Conservation (phyloP, 2,329 filamentous ascomycete genomes). For the Aspergillus sp. region DNA sequence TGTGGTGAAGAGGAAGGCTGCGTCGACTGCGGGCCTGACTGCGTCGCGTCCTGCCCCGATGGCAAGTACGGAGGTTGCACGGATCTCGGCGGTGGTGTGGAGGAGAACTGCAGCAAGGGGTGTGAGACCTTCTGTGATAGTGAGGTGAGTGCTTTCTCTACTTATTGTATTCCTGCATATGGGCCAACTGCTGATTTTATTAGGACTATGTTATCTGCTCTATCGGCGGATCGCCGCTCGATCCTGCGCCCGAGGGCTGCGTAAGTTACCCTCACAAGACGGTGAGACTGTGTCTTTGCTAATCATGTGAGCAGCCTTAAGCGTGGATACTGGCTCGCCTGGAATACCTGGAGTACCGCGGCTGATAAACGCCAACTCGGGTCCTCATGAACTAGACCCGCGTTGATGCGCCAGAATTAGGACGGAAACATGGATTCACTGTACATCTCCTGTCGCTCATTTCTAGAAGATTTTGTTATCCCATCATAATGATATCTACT, state of each 20-base stretch:
- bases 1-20: neutral
- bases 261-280: neutral
- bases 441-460: too few relatives aligned
- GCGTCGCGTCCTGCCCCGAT: neutral
- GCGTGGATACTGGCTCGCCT: too few relatives aligned
- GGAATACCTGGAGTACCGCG: too few relatives aligned
- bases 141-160: neutral
- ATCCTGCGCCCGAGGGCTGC: neutral
- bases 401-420: too few relatives aligned
- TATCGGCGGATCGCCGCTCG: neutral
- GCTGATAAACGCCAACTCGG: too few relatives aligned
- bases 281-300: too few relatives aligned
- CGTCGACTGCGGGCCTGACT: neutral
- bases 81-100: neutral
- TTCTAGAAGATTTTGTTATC: too few relatives aligned
- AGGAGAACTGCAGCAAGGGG: neutral
- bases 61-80: neutral
- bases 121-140: neutral
- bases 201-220: neutral
- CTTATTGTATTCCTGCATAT: too few relatives aligned
- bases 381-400: too few relatives aligned
- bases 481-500: too few relatives aligned
- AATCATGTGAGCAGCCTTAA: too few relatives aligned
- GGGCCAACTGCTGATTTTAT: neutral
- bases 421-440: too few relatives aligned